A percentile compares a stretch with the other conserved stretches of the same genome.
These are phyloP conservation scores for Suillus subluteus DNA, from an alignment of 768 basidiomycete genomes.

Conservation along the genomic window DNA sequence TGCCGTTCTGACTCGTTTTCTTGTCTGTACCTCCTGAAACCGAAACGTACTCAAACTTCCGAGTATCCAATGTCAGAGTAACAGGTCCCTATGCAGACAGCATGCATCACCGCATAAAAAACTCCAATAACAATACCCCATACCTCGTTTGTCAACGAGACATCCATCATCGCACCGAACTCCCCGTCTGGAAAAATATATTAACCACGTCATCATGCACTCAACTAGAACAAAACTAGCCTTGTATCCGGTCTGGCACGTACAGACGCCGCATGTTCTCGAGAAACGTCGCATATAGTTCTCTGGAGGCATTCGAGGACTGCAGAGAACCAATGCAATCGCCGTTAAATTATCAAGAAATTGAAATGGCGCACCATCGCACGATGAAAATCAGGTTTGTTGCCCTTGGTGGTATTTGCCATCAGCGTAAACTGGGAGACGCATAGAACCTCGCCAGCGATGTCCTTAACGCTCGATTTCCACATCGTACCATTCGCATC, in stretches of 20 bases:
- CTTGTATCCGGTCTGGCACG: slow-evolving; percentile 77
- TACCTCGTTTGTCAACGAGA: slow-evolving; percentile 87
- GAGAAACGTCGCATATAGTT: slow-evolving; percentile 75
- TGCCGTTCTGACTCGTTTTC: background rate
- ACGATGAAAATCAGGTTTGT: slow-evolving; percentile 89
- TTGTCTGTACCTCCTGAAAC: slow-evolving; percentile 13
- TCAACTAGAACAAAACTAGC: slow-evolving; percentile 40
- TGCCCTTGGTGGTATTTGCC: slow-evolving; percentile 86
- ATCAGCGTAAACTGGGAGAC: slow-evolving; percentile 94
- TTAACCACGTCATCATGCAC: background rate
- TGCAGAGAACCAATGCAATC: slow-evolving; percentile 30
- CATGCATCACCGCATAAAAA: slow-evolving; percentile 4
- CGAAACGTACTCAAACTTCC: slow-evolving; percentile 71
- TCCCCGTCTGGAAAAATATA: slow-evolving; percentile 65
- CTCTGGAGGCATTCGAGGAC: slow-evolving; percentile 67
- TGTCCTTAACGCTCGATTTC: slow-evolving; percentile 87
- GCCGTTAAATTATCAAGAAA: background rate
- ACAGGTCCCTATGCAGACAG: slow-evolving; percentile 66
- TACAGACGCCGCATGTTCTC: slow-evolving; percentile 68
- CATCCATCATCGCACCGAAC: slow-evolving; percentile 97
- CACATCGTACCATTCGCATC: slow-evolving; percentile 71
- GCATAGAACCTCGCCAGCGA: slow-evolving; percentile 89
- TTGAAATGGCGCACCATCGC: slow-evolving; percentile 71
- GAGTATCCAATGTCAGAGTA: slow-evolving; percentile 82
- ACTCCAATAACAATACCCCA: slow-evolving; percentile 19